Evolutionary conservation across 495 filamentous ascomycete species (phyloP).

Genomic region (Daldinia bambusicola): DNA sequence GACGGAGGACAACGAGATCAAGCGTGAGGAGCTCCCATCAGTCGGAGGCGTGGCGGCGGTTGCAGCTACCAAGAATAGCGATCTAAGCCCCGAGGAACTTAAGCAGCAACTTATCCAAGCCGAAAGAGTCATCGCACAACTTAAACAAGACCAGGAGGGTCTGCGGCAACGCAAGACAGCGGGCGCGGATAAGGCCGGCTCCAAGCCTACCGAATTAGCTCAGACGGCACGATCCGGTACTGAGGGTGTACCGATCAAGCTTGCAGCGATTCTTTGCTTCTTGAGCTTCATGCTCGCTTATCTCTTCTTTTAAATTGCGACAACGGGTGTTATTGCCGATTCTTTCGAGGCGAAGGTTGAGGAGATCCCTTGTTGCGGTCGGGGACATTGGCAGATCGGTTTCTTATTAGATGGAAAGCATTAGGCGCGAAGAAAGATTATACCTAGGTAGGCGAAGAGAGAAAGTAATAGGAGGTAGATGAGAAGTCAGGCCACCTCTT

Average conservation of each 20-base stretch:
- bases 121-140: conserved; percentile 73
- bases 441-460: conserved; percentile 22
- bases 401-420: conserved; percentile 11
- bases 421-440: conserved; percentile 4
- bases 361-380: conserved; percentile 3
- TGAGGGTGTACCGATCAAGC: conserved; percentile 85
- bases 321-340: conserved; percentile 13
- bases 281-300: conserved; percentile 93
- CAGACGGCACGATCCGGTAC: conserved; percentile 66
- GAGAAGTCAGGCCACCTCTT: conserved; percentile 5
- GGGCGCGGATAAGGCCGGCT: conserved; percentile 47
- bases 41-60: conserved; percentile 56
- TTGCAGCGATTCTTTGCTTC: conserved; percentile 84
- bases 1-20: conserved; percentile 46
- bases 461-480: conserved; percentile 28
- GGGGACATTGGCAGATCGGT: conserved; percentile 13
- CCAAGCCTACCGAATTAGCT: conserved; percentile 61
- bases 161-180: conserved; percentile 75
- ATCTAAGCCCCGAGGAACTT: conserved; percentile 68
- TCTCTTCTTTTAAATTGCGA: conserved; percentile 78
- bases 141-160: conserved; percentile 76
- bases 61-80: conserved; percentile 54
- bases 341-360: background rate
- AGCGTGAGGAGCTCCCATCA: conserved; percentile 44
- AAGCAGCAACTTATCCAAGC: conserved; percentile 79